These are phyloP conservation scores for Gossypium davidsonii DNA, from an alignment of 441 rosid genomes.

Conservation along the genomic window DNA sequence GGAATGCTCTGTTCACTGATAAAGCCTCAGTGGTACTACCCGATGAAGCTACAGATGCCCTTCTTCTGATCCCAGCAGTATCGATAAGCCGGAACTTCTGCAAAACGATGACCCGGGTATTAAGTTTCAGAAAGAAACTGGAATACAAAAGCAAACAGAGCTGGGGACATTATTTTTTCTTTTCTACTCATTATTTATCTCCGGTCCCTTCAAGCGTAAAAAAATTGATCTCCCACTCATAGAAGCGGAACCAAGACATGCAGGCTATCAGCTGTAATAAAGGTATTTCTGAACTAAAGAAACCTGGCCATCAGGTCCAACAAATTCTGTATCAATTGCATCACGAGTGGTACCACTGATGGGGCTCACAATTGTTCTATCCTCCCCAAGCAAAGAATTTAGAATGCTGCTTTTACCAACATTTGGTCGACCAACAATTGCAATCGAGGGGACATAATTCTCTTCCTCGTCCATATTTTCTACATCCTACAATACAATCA, in stretches of 20 bases:
- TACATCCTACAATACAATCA: slow-evolving; percentile 31
- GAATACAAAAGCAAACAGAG: slow-evolving; percentile 7
- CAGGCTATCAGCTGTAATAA: not conserved
- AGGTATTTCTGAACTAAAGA: slow-evolving; percentile 11
- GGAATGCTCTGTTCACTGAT: slow-evolving; percentile 89
- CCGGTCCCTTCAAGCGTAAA: not conserved
- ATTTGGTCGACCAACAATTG: slow-evolving; percentile 93
- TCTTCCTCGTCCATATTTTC: slow-evolving; percentile 46
- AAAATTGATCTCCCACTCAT: not conserved
- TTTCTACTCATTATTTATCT: not conserved
- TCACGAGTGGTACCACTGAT: slow-evolving; percentile 97
- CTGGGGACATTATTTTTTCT: not conserved
- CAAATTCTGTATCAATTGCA: slow-evolving; percentile 89
- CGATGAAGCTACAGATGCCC: slow-evolving; percentile 80
- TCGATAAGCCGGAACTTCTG: slow-evolving; percentile 90
- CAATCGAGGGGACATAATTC: slow-evolving; percentile 74
- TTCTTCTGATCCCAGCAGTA: slow-evolving; percentile 95
- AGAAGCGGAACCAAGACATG: not conserved
- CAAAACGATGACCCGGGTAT: slow-evolving; percentile 17
- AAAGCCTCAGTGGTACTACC: slow-evolving; percentile 87
- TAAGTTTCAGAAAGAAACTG: slow-evolving; percentile 3
- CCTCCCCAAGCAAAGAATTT: slow-evolving; percentile 94
- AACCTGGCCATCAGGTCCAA: slow-evolving; percentile 87
- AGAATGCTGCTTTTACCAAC: slow-evolving; percentile 98
- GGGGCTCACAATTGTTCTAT: slow-evolving; percentile 95